Conservation (phyloP, 2,329 filamentous ascomycete genomes). For the Fusarium sororula region DNA sequence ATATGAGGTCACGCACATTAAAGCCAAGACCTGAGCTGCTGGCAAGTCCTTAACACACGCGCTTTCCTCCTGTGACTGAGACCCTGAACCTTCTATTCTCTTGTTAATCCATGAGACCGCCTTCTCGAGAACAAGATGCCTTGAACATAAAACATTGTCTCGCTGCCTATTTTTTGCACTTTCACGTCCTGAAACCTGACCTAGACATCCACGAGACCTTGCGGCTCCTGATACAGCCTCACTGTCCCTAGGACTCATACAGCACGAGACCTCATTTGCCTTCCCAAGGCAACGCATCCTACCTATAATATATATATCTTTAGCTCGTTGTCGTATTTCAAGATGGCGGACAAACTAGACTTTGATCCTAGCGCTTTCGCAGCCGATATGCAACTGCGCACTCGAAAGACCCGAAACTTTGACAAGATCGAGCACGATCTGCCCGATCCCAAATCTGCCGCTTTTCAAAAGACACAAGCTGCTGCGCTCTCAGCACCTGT, state of each 20-base stretch:
- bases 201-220: constrained; percentile 34
- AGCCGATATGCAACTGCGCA: constrained; percentile 59
- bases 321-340: constrained; percentile 10
- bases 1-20: constrained; percentile 31
- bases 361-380: constrained; percentile 43
- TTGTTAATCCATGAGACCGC: background rate
- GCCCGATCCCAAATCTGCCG: constrained; percentile 46
- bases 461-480: constrained; percentile 44
- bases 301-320: constrained; percentile 18
- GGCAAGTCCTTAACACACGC: background rate
- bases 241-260: constrained; percentile 22
- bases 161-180: constrained; percentile 10
- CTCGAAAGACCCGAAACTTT: constrained; percentile 60
- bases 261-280: constrained; percentile 29
- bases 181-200: constrained; percentile 25
- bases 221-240: constrained; percentile 34
- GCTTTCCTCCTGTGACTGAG: constrained; percentile 23
- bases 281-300: background rate
- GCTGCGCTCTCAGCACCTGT: constrained; percentile 45
- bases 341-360: constrained; percentile 39
- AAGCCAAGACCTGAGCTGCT: background rate
- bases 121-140: background rate
- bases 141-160: constrained; percentile 21
- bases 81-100: background rate
- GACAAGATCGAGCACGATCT: constrained; percentile 60